phyloP scores from a whole-genome alignment of 176 grass and related monocot genomes.

The Oryza meridionalis region DNA sequence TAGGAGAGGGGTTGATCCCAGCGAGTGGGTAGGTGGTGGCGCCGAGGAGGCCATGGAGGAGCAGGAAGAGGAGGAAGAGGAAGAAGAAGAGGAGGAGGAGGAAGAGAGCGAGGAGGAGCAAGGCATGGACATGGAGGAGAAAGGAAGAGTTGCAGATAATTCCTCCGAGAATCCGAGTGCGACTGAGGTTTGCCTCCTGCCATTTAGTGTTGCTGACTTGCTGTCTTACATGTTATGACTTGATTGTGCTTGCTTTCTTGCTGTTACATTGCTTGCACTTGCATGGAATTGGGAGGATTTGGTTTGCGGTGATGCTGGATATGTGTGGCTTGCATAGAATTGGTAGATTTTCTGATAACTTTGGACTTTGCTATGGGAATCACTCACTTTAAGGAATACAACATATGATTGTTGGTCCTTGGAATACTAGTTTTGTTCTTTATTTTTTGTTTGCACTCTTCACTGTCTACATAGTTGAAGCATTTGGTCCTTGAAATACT shows the following conservation, averaged over 20 bases:
- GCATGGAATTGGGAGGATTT: background rate
- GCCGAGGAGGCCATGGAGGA: slow-evolving; percentile 30
- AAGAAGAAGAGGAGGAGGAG: background rate
- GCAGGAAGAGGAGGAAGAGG: slow-evolving; percentile 42
- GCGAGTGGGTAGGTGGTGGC: slow-evolving; percentile 70
- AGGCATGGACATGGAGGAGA: slow-evolving; percentile 4
- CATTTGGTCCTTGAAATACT: background rate
- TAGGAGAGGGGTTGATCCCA: slow-evolving; percentile 61
- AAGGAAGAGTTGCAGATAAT: slow-evolving; percentile 19
- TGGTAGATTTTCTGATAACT: background rate
- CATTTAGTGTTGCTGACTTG: background rate
- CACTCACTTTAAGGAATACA: background rate
- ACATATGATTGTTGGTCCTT: background rate
- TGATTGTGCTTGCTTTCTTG: background rate
- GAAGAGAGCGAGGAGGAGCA: slow-evolving; percentile 44
- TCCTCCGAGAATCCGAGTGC: slow-evolving; percentile 9
- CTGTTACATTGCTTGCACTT: background rate
- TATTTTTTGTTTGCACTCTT: background rate
- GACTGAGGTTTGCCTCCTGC: slow-evolving; percentile 41
- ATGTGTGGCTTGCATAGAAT: background rate
- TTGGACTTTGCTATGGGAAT: background rate
- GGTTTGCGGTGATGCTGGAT: background rate
- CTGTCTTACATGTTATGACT: background rate
- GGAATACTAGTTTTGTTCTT: background rate
- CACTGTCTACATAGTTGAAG: background rate